Evolutionary conservation across 164 flowering plant genomes (phyloP).

Genomic region (Tetracentron sinense): DNA sequence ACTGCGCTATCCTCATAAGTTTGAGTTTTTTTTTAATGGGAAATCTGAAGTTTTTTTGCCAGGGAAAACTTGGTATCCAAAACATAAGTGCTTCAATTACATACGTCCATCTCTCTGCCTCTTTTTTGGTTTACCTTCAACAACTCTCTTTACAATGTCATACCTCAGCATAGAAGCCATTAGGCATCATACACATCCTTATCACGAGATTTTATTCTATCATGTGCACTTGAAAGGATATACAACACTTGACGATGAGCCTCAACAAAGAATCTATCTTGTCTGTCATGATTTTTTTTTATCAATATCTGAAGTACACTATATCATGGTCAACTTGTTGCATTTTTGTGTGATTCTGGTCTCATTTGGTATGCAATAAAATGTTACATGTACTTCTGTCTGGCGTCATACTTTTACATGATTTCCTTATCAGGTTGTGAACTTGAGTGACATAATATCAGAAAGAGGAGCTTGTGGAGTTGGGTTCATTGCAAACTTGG

Average conservation of each 20-base stretch:
- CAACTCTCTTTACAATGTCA: too few species aligned
- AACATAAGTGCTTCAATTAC: too few species aligned
- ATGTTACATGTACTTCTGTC: slow-evolving; percentile 3
- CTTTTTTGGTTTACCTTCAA: too few species aligned
- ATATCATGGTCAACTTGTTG: background rate
- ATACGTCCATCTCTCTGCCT: too few species aligned
- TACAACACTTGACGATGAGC: background rate
- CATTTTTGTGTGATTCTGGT: background rate
- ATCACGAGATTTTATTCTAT: background rate
- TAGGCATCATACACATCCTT: too few species aligned
- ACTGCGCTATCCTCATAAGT: too few species aligned
- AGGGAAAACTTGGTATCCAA: too few species aligned
- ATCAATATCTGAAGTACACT: too few species aligned
- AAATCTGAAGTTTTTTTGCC: too few species aligned
- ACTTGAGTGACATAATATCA: slow-evolving; percentile 78
- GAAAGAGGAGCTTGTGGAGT: slow-evolving; percentile 99
- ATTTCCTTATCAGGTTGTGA: slow-evolving; percentile 50
- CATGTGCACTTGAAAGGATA: background rate
- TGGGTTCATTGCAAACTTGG: slow-evolving; percentile 93
- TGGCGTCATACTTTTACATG: slow-evolving; percentile 3
- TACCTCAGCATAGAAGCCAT: too few species aligned
- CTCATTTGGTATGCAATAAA: background rate
- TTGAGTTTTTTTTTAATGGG: too few species aligned
- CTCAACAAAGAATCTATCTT: background rate
- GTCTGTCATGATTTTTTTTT: background rate